Evolutionary conservation across 331 rosid genomes (phyloP).

Genomic region (Erythrophleum ivorense): DNA sequence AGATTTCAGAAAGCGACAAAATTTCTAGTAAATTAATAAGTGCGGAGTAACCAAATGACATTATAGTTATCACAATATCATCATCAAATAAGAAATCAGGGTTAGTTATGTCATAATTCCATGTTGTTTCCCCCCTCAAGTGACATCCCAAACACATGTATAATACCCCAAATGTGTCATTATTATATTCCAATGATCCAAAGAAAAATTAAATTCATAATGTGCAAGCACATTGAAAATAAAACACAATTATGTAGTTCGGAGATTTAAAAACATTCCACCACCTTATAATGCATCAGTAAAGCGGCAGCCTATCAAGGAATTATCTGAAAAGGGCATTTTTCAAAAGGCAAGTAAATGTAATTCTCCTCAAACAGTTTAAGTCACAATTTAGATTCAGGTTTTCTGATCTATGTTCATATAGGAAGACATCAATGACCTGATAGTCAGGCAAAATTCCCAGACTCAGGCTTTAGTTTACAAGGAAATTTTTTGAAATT

Average conservation of each 20-base stretch:
- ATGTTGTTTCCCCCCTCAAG: slow-evolving; percentile 10
- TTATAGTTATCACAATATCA: slow-evolving; percentile 16
- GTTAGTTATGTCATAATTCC: slow-evolving; percentile 31
- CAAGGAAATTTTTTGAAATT: no score
- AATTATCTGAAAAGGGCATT: slow-evolving; percentile 25
- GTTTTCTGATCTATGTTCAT: slow-evolving; percentile 19
- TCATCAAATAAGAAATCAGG: slow-evolving; percentile 7
- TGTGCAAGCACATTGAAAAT: slow-evolving; percentile 9
- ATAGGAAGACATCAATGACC: not conserved
- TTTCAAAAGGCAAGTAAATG: slow-evolving; percentile 4
- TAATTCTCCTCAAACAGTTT: slow-evolving; percentile 8
- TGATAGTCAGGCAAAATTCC: no score
- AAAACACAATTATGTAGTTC: slow-evolving; percentile 1
- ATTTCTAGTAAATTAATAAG: slow-evolving; percentile 1
- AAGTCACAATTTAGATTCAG: slow-evolving; percentile 14
- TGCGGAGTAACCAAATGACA: not conserved
- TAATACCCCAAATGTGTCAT: slow-evolving; percentile 13
- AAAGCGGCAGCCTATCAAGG: slow-evolving; percentile 12
- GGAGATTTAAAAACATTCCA: slow-evolving; percentile 27
- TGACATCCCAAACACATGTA: slow-evolving; percentile 3
- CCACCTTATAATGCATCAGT: slow-evolving; percentile 11
- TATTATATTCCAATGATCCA: slow-evolving; percentile 17
- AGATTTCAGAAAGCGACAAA: not conserved
- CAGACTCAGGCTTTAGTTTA: no score
- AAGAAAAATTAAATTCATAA: not conserved